phyloP scores from a whole-genome alignment of 129 eudicot species.

The Escallonia herrerae region DNA sequence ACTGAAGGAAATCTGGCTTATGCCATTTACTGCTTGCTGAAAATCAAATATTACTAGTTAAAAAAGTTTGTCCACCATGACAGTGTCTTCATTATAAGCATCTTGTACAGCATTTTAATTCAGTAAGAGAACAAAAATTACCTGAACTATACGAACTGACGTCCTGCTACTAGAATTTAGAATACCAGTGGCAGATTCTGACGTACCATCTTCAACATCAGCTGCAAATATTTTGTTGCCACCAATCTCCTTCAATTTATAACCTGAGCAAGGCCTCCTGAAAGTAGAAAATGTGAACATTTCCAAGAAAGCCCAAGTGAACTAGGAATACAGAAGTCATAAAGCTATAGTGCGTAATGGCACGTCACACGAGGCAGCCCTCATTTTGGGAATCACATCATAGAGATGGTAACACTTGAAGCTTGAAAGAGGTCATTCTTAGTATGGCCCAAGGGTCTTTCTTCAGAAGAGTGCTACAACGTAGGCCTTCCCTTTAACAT shows the following conservation, averaged over 20 bases:
- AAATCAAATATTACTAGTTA: background rate
- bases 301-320: background rate
- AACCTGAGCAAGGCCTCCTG: constrained; percentile 70
- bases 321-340: background rate
- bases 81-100: background rate
- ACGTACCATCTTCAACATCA: constrained; percentile 28
- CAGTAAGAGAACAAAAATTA: constrained; percentile 2
- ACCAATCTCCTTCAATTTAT: constrained; percentile 59
- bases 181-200: constrained; percentile 34
- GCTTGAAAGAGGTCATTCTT: too few relatives aligned
- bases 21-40: constrained; percentile 66
- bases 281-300: constrained; percentile 1
- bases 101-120: background rate
- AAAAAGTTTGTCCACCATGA: background rate
- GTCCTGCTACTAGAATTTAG: constrained; percentile 31
- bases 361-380: too few relatives aligned
- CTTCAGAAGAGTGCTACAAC: too few relatives aligned
- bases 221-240: constrained; percentile 61
- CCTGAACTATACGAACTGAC: constrained; percentile 63
- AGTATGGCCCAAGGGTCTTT: too few relatives aligned
- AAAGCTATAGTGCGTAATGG: too few relatives aligned
- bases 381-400: too few relatives aligned
- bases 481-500: too few relatives aligned
- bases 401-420: too few relatives aligned
- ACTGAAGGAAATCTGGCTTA: constrained; percentile 67